Conservation (phyloP, 176 grass and related monocot species). For the Lolium perenne region DNA sequence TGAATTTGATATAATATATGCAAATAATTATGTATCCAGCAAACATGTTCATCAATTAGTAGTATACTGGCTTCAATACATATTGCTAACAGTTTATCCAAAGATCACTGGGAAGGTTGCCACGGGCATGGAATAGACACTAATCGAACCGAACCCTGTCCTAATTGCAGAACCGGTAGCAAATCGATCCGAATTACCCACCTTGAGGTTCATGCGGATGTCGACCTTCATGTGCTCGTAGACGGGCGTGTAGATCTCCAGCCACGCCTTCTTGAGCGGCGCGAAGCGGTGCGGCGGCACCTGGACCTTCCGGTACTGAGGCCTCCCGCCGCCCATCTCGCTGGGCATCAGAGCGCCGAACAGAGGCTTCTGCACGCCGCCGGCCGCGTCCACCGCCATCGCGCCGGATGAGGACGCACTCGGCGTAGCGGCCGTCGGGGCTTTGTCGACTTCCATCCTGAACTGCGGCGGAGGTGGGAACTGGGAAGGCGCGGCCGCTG, state of each 20-base stretch:
- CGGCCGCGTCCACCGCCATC: constrained; percentile 38
- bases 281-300: constrained; percentile 71
- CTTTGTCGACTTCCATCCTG: constrained; percentile 32
- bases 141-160: background rate
- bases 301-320: constrained; percentile 67
- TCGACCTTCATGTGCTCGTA: constrained; percentile 88
- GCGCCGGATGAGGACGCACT: constrained; percentile 2
- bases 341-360: constrained; percentile 68
- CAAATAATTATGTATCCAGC: background rate
- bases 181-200: background rate
- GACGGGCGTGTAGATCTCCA: constrained; percentile 81
- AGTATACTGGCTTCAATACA: background rate
- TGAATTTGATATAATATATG: background rate
- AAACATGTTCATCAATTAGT: background rate
- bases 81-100: background rate
- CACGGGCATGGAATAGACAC: background rate
- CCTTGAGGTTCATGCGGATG: constrained; percentile 96
- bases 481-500: background rate
- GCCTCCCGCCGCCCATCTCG: constrained; percentile 50
- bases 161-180: background rate
- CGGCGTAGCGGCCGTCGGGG: background rate
- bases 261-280: constrained; percentile 69
- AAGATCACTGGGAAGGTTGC: background rate
- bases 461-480: background rate
- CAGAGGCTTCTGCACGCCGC: constrained; percentile 46